Conservation (phyloP, 805 yeast species). For the Monosporozyma yasuniensis region DNA sequence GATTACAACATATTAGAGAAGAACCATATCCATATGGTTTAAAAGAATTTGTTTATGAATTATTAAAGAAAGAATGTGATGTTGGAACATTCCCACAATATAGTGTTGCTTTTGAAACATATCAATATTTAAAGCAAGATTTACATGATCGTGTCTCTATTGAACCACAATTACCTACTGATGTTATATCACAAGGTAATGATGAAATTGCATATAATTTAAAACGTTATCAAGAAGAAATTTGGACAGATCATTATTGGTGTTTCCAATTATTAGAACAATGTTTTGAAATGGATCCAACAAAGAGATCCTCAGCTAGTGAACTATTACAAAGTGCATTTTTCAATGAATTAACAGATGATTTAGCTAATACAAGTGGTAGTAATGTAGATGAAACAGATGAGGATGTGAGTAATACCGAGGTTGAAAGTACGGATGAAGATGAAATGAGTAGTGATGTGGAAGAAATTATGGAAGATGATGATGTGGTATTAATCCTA, state of each 20-base stretch:
- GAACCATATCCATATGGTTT: slow-evolving; percentile 31
- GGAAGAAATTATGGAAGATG: slow-evolving; percentile 15
- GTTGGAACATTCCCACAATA: slow-evolving; percentile 59
- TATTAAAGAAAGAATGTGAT: slow-evolving; percentile 29
- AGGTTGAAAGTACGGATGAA: slow-evolving; percentile 23
- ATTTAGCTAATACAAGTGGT: slow-evolving; percentile 6
- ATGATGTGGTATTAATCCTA: slow-evolving; percentile 19
- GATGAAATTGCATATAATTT: slow-evolving; percentile 11
- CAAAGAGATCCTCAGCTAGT: slow-evolving; percentile 47
- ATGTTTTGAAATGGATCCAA: slow-evolving; percentile 51
- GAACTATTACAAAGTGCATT: slow-evolving; percentile 51
- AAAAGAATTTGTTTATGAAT: slow-evolving; percentile 23
- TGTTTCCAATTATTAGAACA: slow-evolving; percentile 48
- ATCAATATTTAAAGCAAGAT: slow-evolving; percentile 36
- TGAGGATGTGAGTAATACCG: slow-evolving; percentile 11
- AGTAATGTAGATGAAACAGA: slow-evolving; percentile 9
- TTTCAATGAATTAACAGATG: slow-evolving; percentile 38
- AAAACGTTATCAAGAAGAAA: slow-evolving; percentile 27
- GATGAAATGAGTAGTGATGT: slow-evolving; percentile 16
- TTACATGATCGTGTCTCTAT: slow-evolving; percentile 28
- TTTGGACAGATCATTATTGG: slow-evolving; percentile 32
- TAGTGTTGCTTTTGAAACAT: slow-evolving; percentile 61
- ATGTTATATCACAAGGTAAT: not conserved
- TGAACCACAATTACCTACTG: slow-evolving; percentile 18
- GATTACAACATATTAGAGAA: slow-evolving; percentile 37